Evolutionary conservation across 352 stramenopile species (phyloP), one percentile per base, ranked within the genome.

Genomic region (Plasmopara halstedii): DNA sequence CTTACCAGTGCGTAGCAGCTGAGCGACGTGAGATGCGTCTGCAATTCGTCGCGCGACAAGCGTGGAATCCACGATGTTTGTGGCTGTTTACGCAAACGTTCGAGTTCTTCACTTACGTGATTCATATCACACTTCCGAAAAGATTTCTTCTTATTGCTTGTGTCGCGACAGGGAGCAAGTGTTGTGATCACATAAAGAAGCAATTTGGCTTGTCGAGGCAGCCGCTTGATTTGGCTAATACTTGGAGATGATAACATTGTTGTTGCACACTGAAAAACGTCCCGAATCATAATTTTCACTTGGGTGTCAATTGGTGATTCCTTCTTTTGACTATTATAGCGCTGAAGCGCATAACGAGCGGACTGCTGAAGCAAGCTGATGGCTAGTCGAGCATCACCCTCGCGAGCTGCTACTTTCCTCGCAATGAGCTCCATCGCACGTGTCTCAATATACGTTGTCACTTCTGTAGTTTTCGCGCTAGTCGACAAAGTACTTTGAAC

Each of bases 1-100:
- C 72, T 81, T 14, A 84, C 47, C 14, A 88, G 59, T 18, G 73
- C 76, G 42, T 85, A 88, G 55, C 76, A 88, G 48, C 84, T 73
- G 33, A 88, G 70, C 10, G 73, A 69, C 22, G 67, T 70, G 4
- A 88, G 34, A 50, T 84, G 73, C 29, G 62, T 67, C 46, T 82
- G 73, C 15, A 84, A 46, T 27, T 88, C 73, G 17, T 85, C 69
- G 11, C 64, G 67, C 2, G 67, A 70, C 31, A 88, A 79, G 8
- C 53, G 51, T 6, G 73, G 70, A 7, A 88, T 53, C 76, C 76
- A 88, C 31, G 61, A 70, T 19, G 73, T 68, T n/a, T 53, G 57
- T 1, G 58, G 42, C 0, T 58, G 40, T 2, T 56, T 35, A 26
- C 70, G 62, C 6, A 84, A 59, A 9, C 47, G 59, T 11, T 58